Evolutionary conservation across 805 yeast species (phyloP), one percentile per base, ranked within the genome.

Genomic region (Yarrowia keelungensis): DNA sequence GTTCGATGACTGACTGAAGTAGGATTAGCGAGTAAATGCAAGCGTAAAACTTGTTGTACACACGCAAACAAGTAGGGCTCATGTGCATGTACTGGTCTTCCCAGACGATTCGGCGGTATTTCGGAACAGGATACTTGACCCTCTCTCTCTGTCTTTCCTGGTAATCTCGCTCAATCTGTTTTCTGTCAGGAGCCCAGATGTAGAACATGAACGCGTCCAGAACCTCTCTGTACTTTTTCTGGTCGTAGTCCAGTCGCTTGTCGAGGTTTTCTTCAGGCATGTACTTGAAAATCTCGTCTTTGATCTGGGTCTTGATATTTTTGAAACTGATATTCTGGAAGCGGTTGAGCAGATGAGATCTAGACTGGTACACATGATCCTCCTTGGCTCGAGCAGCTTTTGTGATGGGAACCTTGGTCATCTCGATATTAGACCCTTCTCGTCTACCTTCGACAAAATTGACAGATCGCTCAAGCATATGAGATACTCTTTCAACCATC

Each of bases 41-140:
- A 4, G 64, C 64, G 15, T 19, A 56, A 5, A 56, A 12, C 50
- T 56, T 56, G 64, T 56, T 56, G 49, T 26, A 56, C 41, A 56
- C 8, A 2, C 64, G 47, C 26, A 56, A n/a, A 43, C 41, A 26
- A 14, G 64, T 42, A 41, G 42, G 43, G 8, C 42, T 56, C 41
- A 56, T 0, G 10, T 19, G 26, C 46, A 26, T 39, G 38, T n/a
- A 41, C 4, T n/a, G 3, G n/a, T 42, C 64, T 2, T 2, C 16
- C 39, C 39, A n/a, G 5, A 8, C 16, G 19, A 42, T 26, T 3
- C 32, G 32, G 7, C 32, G 32, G 32, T 26, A 26, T 3, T 26
- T 3, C 32, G 32, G 32, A 26, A 5, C 32, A 3, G 32, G 32
- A 26, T 26, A 26, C 32, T 26, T 3, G 7, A 26, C 32, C 3